Evolutionary conservation across 352 stramenopile species (phyloP).

Genomic region (Phytophthora pini): DNA sequence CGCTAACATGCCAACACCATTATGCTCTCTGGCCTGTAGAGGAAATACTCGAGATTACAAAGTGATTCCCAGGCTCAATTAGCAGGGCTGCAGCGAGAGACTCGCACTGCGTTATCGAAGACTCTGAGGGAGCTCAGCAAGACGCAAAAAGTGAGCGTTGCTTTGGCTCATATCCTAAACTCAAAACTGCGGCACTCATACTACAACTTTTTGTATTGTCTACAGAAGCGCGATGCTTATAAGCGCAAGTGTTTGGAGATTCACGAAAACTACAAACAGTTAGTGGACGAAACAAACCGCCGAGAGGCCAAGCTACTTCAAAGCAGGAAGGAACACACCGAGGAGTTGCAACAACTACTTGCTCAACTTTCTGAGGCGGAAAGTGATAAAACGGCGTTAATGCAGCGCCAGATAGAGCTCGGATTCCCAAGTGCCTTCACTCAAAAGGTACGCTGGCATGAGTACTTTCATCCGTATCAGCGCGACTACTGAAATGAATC

Average conservation of each 20-base stretch:
- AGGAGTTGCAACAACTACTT: conserved; percentile 72
- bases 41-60: conserved; percentile 53
- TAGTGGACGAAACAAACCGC: conserved; percentile 49
- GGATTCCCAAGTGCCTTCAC: conserved; percentile 24
- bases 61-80: conserved; percentile 44
- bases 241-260: conserved; percentile 85
- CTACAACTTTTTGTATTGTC: not conserved
- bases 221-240: conserved; percentile 80
- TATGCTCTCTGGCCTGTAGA: conserved; percentile 29
- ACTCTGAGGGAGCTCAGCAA: conserved; percentile 64
- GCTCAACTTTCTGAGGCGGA: conserved; percentile 67
- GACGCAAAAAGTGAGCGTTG: conserved; percentile 60
- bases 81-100: conserved; percentile 60
- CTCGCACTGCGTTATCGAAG: conserved; percentile 59
- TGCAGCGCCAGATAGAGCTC: conserved; percentile 62
- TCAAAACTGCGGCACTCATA: not conserved
- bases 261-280: conserved; percentile 73
- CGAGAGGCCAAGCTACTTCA: conserved; percentile 57
- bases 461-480: conserved; percentile 11
- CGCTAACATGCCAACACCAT: conserved; percentile 1
- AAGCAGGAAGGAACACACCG: conserved; percentile 62
- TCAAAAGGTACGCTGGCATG: conserved; percentile 23
- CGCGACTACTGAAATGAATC: conserved; percentile 5
- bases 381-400: conserved; percentile 70
- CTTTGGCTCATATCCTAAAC: not conserved